A percentile compares a stretch with the other conserved stretches of the same genome.
phyloP scores from a whole-genome alignment of 192 early-diverging fungal genomes.

The Oehlia diaphana region DNA sequence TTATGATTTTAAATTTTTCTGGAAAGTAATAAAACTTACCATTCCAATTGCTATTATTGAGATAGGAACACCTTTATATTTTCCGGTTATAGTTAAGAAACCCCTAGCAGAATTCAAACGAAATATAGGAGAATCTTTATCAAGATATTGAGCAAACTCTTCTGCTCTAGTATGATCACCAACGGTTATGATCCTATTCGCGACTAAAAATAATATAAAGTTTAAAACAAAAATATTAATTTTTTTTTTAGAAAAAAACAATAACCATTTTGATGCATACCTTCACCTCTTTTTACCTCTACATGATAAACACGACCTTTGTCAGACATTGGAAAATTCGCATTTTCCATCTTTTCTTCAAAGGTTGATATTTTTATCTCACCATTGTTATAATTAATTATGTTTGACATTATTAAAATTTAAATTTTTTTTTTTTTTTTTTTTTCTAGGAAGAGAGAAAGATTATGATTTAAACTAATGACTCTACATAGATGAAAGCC shows the following conservation, averaged over 20 bases:
- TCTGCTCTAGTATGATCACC: slow-evolving; percentile 80
- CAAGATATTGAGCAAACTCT: slow-evolving; percentile 61
- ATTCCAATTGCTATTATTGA: slow-evolving; percentile 77
- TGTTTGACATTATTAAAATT: no score
- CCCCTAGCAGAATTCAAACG: slow-evolving; percentile 64
- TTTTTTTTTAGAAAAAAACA: no score
- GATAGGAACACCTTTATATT: slow-evolving; percentile 72
- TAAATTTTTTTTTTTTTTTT: no score
- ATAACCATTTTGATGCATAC: slow-evolving; percentile 13
- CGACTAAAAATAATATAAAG: slow-evolving; percentile 45
- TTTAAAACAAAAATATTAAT: no score
- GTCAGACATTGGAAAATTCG: slow-evolving; percentile 15
- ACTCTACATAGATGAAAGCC: no score
- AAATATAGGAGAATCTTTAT: slow-evolving; percentile 54
- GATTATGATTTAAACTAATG: no score
- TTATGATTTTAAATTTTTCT: no score
- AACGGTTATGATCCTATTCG: slow-evolving; percentile 87
- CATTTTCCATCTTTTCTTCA: not conserved
- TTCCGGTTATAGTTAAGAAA: slow-evolving; percentile 83
- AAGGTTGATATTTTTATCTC: no score
- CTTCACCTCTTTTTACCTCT: slow-evolving; percentile 69
- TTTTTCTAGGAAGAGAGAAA: no score
- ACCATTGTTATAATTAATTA: no score
- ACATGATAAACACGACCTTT: slow-evolving; percentile 54
- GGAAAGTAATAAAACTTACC: no score